Evolutionary conservation across 306 rosid species (phyloP), one percentile per base, ranked within the genome.

Genomic region (Medicago ruthenica): DNA sequence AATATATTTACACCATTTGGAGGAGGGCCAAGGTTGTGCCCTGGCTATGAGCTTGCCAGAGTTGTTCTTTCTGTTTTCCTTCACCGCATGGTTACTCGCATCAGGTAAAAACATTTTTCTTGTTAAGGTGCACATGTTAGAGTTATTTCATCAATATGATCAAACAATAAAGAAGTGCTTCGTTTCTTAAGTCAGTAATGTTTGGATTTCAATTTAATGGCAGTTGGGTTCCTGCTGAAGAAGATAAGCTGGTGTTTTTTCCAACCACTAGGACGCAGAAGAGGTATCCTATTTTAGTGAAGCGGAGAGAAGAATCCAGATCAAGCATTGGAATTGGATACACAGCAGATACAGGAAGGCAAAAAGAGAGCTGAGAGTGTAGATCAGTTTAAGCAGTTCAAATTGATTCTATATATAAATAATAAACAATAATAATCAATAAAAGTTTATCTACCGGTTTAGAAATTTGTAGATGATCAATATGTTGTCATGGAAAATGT

Each of bases 261-360:
- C 99, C 99, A 6, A 96, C 99, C 3, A 96, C 99, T 13, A 85
- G 99, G 83, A 96, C 97, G 7, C 96, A 87, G 77, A 96, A 96
- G 86, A 87, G 93, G 77, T 92, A 88, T 79, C 99, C 99, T 0
- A 89, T 96, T 71, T 54, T 79, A 68, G 87, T 96, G 74, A 80
- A 79, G 61, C 90, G 84, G 14, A 83, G 90, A 78, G 82, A 77
- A 4, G 81, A 70, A 36, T 34, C 37, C 2, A 79, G 42, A 71
- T 75, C 42, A 61, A 2, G 41, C 21, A 71, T 74, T 27, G 69
- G 34, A 75, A 62, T 50, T 71, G 62, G 58, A 75, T n/a, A 31
- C 47, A 61, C 51, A 45, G 24, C 37, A 62, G 4, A 63, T 17
- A 59, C 48, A 79, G 40, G 45, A 57, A 36, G 37, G 15, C 31